phyloP scores from a whole-genome alignment of 257 asterid genomes.

The Nyctanthes arbortristis region DNA sequence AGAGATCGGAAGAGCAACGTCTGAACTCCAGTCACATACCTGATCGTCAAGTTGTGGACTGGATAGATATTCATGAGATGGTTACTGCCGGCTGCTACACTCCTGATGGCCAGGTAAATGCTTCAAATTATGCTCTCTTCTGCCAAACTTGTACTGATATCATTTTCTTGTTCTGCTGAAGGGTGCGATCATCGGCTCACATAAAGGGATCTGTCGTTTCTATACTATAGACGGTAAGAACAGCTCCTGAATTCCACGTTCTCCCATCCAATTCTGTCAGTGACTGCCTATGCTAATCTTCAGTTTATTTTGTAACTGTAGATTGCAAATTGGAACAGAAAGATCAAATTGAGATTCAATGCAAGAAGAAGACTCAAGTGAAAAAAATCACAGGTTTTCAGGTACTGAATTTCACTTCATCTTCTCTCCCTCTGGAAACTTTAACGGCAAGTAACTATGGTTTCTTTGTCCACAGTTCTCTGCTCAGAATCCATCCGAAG shows the following conservation, averaged over 20 bases:
- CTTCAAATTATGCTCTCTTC: neutral
- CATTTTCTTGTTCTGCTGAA: conserved; percentile 22
- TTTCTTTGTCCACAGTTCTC: conserved; percentile 50
- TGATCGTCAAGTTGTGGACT: conserved; percentile 59
- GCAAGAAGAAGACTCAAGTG: conserved; percentile 44
- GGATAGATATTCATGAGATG: conserved; percentile 68
- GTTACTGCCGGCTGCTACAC: conserved; percentile 65
- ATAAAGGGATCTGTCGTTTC: conserved; percentile 45
- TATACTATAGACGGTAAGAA: conserved; percentile 44
- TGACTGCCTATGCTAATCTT: neutral
- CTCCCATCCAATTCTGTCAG: neutral
- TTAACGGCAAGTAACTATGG: neutral
- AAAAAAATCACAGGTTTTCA: conserved; percentile 82
- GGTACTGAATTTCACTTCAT: conserved; percentile 41
- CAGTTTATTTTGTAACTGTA: conserved; percentile 19
- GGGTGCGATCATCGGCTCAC: conserved; percentile 62
- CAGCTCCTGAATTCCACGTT: neutral
- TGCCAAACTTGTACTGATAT: neutral
- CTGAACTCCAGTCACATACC: conserved; percentile 60
- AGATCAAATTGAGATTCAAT: conserved; percentile 39
- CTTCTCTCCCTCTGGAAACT: neutral
- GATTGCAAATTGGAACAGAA: conserved; percentile 49
- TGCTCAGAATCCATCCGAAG: conserved; percentile 67
- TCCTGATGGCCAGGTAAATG: conserved; percentile 60
- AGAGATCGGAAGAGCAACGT: conserved; percentile 63